These are phyloP conservation scores for Arachnomyces sp. DNA, from an alignment of 2,329 filamentous ascomycete genomes.

Conservation along the genomic window DNA sequence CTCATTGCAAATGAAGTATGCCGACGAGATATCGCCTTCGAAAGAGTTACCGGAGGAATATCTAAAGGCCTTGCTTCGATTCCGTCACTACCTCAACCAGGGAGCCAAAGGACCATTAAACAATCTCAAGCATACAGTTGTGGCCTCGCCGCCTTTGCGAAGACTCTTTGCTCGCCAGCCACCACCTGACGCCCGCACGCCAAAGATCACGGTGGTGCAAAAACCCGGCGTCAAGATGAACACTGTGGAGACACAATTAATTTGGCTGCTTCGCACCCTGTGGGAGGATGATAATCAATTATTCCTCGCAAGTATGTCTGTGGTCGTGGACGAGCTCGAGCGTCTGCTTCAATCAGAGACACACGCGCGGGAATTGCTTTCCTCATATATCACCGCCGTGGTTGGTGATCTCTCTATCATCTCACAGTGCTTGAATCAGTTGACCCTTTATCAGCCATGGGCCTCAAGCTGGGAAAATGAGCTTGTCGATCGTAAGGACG, in stretches of 20 bases:
- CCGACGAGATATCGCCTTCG: slow-evolving; percentile 20
- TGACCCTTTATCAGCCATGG: slow-evolving; percentile 45
- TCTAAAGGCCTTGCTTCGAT: slow-evolving; percentile 32
- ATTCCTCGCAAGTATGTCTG: slow-evolving; percentile 27
- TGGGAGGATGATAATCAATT: slow-evolving; percentile 30
- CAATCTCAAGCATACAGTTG: slow-evolving; percentile 17
- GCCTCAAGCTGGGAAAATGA: slow-evolving; percentile 32
- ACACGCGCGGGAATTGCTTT: slow-evolving; percentile 30
- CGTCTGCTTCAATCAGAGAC: slow-evolving; percentile 35
- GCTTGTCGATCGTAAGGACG: slow-evolving; percentile 15
- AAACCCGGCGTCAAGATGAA: slow-evolving; percentile 14
- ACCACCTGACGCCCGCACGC: slow-evolving; percentile 12
- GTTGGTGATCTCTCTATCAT: slow-evolving; percentile 44
- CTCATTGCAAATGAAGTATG: slow-evolving; percentile 27
- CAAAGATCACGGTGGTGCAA: slow-evolving; percentile 15
- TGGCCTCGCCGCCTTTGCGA: slow-evolving; percentile 37
- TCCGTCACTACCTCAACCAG: slow-evolving; percentile 31
- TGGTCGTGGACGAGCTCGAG: slow-evolving; percentile 44
- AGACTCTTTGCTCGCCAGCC: slow-evolving; percentile 24
- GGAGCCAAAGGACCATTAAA: slow-evolving; percentile 23
- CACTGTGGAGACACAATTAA: slow-evolving; percentile 19
- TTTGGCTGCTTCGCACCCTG: slow-evolving; percentile 32
- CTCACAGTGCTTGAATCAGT: slow-evolving; percentile 37
- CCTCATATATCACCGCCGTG: slow-evolving; percentile 25
- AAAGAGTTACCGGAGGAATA: slow-evolving; percentile 33